Evolutionary conservation across 176 grass and related monocot genomes (phyloP).

Genomic region (Triticum dicoccoides): DNA sequence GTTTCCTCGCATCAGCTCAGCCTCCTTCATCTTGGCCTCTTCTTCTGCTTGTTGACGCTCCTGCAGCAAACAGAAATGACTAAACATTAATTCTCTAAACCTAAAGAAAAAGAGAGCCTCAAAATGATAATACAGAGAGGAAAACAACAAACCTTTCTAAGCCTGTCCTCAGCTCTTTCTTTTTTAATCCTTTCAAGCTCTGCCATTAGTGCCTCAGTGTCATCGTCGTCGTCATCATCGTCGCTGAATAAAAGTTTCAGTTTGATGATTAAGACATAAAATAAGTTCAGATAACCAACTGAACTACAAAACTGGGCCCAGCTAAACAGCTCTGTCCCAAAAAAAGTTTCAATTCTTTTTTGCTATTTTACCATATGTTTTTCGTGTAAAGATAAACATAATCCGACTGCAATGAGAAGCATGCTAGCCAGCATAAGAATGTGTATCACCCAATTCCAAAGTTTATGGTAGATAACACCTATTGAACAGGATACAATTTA

Average conservation of each 20-base stretch:
- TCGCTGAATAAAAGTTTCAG: constrained; percentile 38
- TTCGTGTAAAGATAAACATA: not conserved
- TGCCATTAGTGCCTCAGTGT: constrained; percentile 88
- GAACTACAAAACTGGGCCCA: not conserved
- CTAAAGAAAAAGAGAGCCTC: not conserved
- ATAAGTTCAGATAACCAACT: not conserved
- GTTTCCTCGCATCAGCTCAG: constrained; percentile 86
- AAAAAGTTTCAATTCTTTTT: not conserved
- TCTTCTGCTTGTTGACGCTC: constrained; percentile 79
- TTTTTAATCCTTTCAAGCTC: constrained; percentile 97
- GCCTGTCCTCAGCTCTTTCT: constrained; percentile 84
- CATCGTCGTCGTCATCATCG: constrained; percentile 57
- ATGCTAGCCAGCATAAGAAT: not conserved
- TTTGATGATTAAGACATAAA: not conserved
- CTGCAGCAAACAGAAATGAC: constrained; percentile 20
- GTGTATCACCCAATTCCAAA: not conserved
- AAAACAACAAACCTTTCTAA: constrained; percentile 60
- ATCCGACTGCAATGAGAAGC: not conserved
- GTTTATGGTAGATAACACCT: not conserved
- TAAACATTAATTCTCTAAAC: not conserved
- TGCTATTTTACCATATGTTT: not conserved
- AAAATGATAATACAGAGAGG: not conserved
- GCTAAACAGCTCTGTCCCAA: not conserved
- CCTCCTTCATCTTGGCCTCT: constrained; percentile 85
- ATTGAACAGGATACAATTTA: not conserved